These are phyloP conservation scores for Nemania bipapillata DNA, from an alignment of 2,329 filamentous ascomycete genomes.

Conservation along the genomic window DNA sequence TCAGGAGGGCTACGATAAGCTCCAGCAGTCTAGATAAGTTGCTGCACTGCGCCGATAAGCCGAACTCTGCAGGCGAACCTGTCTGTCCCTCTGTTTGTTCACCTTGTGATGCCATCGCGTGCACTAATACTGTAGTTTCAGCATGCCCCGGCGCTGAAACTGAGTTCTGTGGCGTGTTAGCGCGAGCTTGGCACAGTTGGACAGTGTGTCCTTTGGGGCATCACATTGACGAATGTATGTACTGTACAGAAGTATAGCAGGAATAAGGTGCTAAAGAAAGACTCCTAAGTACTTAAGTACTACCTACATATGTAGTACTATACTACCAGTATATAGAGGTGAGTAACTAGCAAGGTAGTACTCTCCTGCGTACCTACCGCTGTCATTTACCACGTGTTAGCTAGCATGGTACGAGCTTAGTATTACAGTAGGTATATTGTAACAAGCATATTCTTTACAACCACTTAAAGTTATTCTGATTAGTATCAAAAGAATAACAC, in stretches of 20 bases:
- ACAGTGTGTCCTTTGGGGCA: neutral
- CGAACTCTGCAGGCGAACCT: constrained; percentile 16
- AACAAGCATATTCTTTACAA: neutral
- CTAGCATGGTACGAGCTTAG: too few relatives aligned
- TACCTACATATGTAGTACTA: neutral
- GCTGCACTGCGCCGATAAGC: constrained; percentile 23
- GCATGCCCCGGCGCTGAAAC: constrained; percentile 19
- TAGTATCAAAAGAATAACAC: neutral
- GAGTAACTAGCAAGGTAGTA: neutral
- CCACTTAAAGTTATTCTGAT: neutral
- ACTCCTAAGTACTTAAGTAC: neutral
- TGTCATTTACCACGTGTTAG: neutral
- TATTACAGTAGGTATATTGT: neutral
- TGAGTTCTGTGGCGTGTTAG: constrained; percentile 24
- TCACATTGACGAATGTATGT: neutral
- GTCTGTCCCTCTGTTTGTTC: neutral
- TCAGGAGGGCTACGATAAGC: constrained; percentile 29
- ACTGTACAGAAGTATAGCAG: neutral
- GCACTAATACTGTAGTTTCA: constrained; percentile 30
- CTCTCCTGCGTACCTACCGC: neutral
- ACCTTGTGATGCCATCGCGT: constrained; percentile 29
- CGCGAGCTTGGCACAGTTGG: neutral
- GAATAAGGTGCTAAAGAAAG: neutral
- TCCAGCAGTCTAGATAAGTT: neutral
- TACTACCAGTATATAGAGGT: neutral